A percentile compares a stretch with the other conserved stretches of the same genome.
Evolutionary conservation across 2,329 filamentous ascomycete species (phyloP).

Genomic region (Aspergillus thermomutatus): DNA sequence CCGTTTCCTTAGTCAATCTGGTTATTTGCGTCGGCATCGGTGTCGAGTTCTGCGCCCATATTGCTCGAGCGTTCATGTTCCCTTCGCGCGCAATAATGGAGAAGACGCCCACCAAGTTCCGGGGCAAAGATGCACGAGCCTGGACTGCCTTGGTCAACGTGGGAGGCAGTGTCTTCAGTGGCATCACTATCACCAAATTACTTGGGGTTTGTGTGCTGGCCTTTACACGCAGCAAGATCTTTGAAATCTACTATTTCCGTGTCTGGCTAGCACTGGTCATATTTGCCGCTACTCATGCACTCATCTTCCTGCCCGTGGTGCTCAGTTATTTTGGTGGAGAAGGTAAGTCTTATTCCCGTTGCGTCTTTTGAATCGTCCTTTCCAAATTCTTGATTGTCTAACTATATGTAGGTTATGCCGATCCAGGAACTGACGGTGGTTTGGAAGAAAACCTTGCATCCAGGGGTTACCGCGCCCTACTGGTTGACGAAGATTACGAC

Average conservation of each 20-base stretch:
- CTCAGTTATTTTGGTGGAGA: conserved; percentile 81
- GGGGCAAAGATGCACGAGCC: conserved; percentile 76
- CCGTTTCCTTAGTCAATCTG: conserved; percentile 90
- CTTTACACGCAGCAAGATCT: conserved; percentile 96
- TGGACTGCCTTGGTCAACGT: conserved; percentile 96
- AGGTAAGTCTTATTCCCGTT: conserved; percentile 46
- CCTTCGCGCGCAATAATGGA: conserved; percentile 80
- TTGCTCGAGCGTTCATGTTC: conserved; percentile 94
- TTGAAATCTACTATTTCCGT: conserved; percentile 98
- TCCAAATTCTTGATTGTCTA: not conserved
- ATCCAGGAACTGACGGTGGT: conserved; percentile 82
- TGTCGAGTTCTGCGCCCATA: conserved; percentile 96
- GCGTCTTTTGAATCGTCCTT: conserved; percentile 11
- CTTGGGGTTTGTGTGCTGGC: conserved; percentile 88
- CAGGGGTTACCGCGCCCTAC: conserved; percentile 70
- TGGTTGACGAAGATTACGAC: conserved; percentile 73
- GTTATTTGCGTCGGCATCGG: conserved; percentile 96
- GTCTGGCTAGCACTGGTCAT: conserved; percentile 91
- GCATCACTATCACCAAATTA: conserved; percentile 94
- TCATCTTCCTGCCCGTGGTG: conserved; percentile 87
- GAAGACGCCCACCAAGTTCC: conserved; percentile 71
- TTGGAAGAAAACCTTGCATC: conserved; percentile 84
- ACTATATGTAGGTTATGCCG: conserved; percentile 64
- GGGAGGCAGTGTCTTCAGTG: conserved; percentile 88
- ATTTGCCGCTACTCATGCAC: conserved; percentile 81